Conservation (phyloP, 108 stramenopile species). For the Nannochloropsis salina region DNA sequence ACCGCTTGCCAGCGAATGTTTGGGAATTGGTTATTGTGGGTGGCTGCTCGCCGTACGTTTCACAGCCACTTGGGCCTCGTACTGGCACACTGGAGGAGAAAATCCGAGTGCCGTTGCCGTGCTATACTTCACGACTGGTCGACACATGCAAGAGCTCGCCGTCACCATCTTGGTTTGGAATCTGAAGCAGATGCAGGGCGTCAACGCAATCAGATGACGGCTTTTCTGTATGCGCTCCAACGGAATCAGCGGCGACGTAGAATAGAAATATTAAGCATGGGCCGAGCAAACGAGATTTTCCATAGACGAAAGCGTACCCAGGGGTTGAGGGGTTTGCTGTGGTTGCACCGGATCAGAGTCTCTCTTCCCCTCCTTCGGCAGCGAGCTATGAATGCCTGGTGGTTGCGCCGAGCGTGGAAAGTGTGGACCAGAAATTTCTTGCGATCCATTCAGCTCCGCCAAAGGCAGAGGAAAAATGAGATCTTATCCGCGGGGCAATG, state of each 20-base stretch:
- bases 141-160: neutral
- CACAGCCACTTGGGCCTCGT: neutral
- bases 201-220: neutral
- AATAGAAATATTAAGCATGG: neutral
- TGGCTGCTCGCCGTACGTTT: neutral
- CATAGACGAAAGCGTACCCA: neutral
- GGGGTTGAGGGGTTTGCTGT: neutral
- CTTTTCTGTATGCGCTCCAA: neutral
- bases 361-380: neutral
- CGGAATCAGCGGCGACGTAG: neutral
- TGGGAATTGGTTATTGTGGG: neutral
- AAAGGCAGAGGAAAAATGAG: neutral
- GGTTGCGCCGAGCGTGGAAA: neutral
- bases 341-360: neutral
- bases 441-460: neutral
- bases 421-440: no score
- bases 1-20: constrained; percentile 1
- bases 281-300: neutral
- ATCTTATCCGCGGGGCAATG: neutral
- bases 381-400: neutral
- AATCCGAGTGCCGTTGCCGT: neutral
- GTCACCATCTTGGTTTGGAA: neutral
- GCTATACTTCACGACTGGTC: neutral
- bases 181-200: neutral
- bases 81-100: neutral